Evolutionary conservation across 108 stramenopile genomes (phyloP), one percentile per base, ranked within the genome.

Genomic region (Nannochloropsis gaditana): DNA sequence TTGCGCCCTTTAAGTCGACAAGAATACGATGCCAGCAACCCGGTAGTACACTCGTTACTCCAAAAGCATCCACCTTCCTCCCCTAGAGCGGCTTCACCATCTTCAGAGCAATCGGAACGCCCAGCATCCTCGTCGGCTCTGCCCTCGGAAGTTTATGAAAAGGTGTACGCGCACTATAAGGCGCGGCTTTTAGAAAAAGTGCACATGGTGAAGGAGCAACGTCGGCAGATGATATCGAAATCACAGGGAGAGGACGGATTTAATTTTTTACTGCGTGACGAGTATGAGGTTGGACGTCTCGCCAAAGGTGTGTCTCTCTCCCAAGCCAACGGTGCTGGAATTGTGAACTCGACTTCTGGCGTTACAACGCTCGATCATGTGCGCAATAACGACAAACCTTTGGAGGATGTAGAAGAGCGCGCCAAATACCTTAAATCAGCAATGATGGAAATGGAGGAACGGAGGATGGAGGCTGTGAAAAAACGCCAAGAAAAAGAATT

Each of bases 211-310:
- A 73, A 73, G n/a, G 59, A 73, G 59, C 59, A 73, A 73, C 59
- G 59, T n/a, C 59, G 59, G n/a, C 59, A 73, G 2, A 73, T 73
- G 59, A 73, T 73, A n/a, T n/a, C n/a, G 59, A 73, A 73, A n/a
- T 15, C 59, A n/a, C 59, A n/a, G 6, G 59, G 59, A n/a, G 59
- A 73, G 59, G 59, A 73, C 19, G 59, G 59, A n/a, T 73, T n/a
- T 8, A 73, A 73, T 73, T 73, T 73, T n/a, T 73, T 73, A n/a
- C 59, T 73, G 59, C 59, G 15, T 73, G 59, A 73, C n/a, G 59
- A 73, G 2, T 15, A 73, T 73, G 59, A 3, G 15, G 59, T n/a
- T 73, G 59, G n/a, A 73, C 19, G 59, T n/a, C 19, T 15, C n/a
- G n/a, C 59, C 59, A 73, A 73, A 15, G n/a, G 2, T 73, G 1